Conservation (phyloP, 768 basidiomycete genomes). For the Heimioporus sp. region DNA sequence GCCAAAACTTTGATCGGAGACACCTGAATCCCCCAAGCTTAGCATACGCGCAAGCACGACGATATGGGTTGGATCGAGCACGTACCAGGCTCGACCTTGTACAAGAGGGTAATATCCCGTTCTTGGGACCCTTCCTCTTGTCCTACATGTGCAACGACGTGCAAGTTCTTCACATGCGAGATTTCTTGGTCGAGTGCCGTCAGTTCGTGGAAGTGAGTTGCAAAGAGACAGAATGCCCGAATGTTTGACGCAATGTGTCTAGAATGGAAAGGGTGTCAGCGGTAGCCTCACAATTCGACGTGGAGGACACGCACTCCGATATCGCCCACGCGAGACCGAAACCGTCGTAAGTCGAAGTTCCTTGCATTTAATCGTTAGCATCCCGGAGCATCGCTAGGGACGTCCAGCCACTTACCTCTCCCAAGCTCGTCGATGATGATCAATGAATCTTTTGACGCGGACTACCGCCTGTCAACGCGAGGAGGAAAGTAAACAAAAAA, state of each 20-base stretch:
- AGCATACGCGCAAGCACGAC: background rate
- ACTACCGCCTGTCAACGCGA: slow-evolving; percentile 42
- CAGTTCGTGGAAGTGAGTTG: slow-evolving; percentile 97
- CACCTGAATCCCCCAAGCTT: slow-evolving; percentile 44
- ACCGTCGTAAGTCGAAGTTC: slow-evolving; percentile 96
- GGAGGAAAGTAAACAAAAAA: background rate
- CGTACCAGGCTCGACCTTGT: slow-evolving; percentile 76
- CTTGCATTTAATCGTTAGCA: slow-evolving; percentile 34
- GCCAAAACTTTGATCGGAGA: slow-evolving; percentile 97
- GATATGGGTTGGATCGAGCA: background rate
- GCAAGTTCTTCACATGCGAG: slow-evolving; percentile 86
- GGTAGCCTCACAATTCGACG: too few relatives aligned
- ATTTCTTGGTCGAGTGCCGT: slow-evolving; percentile 89
- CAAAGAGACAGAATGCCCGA: slow-evolving; percentile 92
- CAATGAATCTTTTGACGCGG: slow-evolving; percentile 87
- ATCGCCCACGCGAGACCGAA: slow-evolving; percentile 99
- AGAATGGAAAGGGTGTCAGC: background rate
- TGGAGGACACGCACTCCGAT: slow-evolving; percentile 67
- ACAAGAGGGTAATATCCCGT: slow-evolving; percentile 78
- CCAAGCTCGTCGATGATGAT: slow-evolving; percentile 98
- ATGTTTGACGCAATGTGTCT: slow-evolving; percentile 94
- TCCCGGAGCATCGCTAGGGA: background rate
- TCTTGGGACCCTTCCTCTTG: slow-evolving; percentile 45
- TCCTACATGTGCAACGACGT: slow-evolving; percentile 91
- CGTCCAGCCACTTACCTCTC: slow-evolving; percentile 49